phyloP scores from a whole-genome alignment of 2,329 filamentous ascomycete genomes.

The Penicillium sp. region DNA sequence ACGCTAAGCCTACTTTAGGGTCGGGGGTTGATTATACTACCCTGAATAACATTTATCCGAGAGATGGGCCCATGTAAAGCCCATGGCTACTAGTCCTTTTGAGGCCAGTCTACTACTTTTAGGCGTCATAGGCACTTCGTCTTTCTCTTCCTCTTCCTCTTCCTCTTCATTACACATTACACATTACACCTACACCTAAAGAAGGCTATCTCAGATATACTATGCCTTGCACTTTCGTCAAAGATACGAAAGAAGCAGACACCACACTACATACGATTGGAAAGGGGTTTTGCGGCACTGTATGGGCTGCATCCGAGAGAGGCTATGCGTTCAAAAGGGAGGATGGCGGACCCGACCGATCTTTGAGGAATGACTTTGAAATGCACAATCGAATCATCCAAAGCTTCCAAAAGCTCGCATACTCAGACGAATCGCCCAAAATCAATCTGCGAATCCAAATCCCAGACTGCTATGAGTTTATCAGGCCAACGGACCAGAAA shows the following conservation, averaged over 20 bases:
- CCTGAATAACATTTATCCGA: too few relatives aligned
- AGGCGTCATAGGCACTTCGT: too few relatives aligned
- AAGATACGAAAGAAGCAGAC: background rate
- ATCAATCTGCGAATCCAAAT: constrained; percentile 15
- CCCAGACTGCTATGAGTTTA: constrained; percentile 25
- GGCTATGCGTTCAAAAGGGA: constrained; percentile 32
- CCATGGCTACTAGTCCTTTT: too few relatives aligned
- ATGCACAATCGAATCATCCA: constrained; percentile 28
- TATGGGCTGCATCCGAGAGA: constrained; percentile 24
- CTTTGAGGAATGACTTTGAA: constrained; percentile 28
- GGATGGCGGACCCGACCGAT: constrained; percentile 29
- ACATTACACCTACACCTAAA: too few relatives aligned
- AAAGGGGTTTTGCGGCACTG: constrained; percentile 31
- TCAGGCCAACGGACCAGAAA: constrained; percentile 14
- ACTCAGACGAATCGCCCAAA: background rate
- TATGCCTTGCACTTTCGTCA: too few relatives aligned
- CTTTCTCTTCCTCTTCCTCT: too few relatives aligned
- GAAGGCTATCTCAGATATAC: too few relatives aligned
- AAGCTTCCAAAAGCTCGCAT: constrained; percentile 4
- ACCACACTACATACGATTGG: constrained; percentile 22
- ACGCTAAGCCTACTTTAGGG: too few relatives aligned
- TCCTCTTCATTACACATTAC: too few relatives aligned
- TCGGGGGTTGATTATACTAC: too few relatives aligned
- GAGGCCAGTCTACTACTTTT: too few relatives aligned
- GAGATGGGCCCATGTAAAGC: too few relatives aligned